A percentile compares a stretch with the other conserved stretches of the same genome.
Evolutionary conservation across 768 basidiomycete species (phyloP).

Genomic region (Lentinus brumalis): DNA sequence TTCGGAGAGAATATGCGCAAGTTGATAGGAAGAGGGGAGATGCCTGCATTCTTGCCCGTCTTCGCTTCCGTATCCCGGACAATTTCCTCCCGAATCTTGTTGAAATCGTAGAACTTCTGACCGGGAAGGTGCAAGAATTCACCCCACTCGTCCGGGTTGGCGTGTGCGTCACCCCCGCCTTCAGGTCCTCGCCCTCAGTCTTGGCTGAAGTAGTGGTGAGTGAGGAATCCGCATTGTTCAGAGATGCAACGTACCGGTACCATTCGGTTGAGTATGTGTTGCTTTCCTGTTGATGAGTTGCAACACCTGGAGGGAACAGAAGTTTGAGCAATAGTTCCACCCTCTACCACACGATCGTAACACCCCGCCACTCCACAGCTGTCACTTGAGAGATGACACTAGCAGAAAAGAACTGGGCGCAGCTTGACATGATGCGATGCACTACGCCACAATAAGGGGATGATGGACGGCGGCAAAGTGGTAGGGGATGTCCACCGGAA

Average conservation of each 20-base stretch:
- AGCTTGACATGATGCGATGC: not conserved
- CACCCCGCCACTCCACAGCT: no score
- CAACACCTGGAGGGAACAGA: constrained; percentile 57
- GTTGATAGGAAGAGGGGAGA: constrained; percentile 97
- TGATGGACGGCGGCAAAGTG: no score
- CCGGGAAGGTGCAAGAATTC: constrained; percentile 96
- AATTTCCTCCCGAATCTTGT: constrained; percentile 96
- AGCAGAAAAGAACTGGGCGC: not conserved
- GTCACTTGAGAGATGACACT: no score
- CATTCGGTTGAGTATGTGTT: constrained; percentile 46
- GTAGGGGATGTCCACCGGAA: no score
- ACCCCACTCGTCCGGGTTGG: constrained; percentile 97
- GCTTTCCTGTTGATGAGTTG: constrained; percentile 91
- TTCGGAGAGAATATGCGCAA: constrained; percentile 96
- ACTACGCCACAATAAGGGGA: no score
- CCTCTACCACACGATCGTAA: no score
- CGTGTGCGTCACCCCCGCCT: constrained; percentile 56
- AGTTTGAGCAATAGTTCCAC: not conserved
- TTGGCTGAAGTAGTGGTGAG: constrained; percentile 26
- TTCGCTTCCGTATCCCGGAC: constrained; percentile 96
- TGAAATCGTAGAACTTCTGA: constrained; percentile 98
- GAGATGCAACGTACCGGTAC: constrained; percentile 40
- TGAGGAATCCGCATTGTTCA: not conserved
- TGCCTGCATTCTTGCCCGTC: constrained; percentile 98
- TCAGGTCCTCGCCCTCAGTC: constrained; percentile 39